A percentile compares a stretch with the other conserved stretches of the same genome.
phyloP scores from a whole-genome alignment of 2,329 filamentous ascomycete species.

The Curvularia verruculosa region DNA sequence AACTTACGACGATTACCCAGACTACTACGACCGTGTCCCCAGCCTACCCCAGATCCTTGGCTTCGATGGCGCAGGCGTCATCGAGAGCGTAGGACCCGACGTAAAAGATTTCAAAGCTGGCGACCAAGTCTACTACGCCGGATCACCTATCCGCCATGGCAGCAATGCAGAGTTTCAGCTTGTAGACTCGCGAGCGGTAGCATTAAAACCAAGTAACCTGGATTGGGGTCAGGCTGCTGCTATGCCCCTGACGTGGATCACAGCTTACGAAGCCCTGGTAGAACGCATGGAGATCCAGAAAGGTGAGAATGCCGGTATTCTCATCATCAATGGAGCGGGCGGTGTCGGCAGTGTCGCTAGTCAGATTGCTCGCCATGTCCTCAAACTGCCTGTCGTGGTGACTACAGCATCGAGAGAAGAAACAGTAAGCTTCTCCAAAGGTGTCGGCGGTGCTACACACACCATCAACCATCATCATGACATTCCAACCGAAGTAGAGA shows the following conservation, averaged over 20 bases:
- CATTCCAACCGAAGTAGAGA: constrained; percentile 1
- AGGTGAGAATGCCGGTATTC: constrained; percentile 1
- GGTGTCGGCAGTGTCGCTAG: constrained; percentile 13
- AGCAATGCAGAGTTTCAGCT: constrained; percentile 14
- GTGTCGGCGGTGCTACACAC: constrained; percentile 8
- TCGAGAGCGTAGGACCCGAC: constrained; percentile 5
- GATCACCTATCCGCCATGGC: constrained; percentile 12
- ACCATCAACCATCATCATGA: constrained; percentile 13
- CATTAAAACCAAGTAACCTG: constrained; percentile 10
- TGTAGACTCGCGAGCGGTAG: constrained; percentile 10
- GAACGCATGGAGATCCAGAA: constrained; percentile 10
- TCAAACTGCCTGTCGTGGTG: constrained; percentile 12
- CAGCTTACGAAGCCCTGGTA: constrained; percentile 10
- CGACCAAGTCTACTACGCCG: constrained; percentile 11
- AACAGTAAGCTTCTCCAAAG: constrained; percentile 11
- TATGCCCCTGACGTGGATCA: constrained; percentile 16
- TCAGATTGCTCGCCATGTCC: constrained; percentile 10
- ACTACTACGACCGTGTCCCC: constrained; percentile 10
- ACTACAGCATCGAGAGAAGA: constrained; percentile 14
- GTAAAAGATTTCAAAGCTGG: constrained; percentile 3
- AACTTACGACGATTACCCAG: constrained; percentile 13
- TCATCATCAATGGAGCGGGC: constrained; percentile 14
- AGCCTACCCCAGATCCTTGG: constrained; percentile 12
- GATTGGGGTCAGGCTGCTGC: constrained; percentile 13
- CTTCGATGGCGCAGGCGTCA: constrained; percentile 9